Evolutionary conservation across 1,284 basidiomycete genomes (phyloP).

Genomic region (Megacollybia platyphylla): DNA sequence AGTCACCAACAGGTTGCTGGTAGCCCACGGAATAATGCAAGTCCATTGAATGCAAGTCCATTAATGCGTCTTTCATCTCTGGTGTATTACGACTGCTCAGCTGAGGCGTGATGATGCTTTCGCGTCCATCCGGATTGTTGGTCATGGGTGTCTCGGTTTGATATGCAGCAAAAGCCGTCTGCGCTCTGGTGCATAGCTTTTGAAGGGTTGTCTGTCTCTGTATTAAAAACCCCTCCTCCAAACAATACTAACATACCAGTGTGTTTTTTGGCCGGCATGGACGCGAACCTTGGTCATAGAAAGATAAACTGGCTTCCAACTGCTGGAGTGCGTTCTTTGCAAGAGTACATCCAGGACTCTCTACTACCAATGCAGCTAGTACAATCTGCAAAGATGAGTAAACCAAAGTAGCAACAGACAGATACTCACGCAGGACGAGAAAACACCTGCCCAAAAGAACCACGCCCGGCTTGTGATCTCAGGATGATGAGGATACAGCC

Average conservation of each 20-base stretch:
- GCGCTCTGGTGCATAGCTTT: constrained; percentile 7
- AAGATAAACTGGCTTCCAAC: constrained; percentile 21
- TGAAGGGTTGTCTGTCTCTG: neutral
- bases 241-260: constrained; percentile 20
- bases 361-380: constrained; percentile 31
- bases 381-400: constrained; percentile 20
- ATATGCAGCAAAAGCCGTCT: constrained; percentile 8
- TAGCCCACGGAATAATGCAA: too few relatives aligned
- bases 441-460: constrained; percentile 41
- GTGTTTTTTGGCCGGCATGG: constrained; percentile 24
- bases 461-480: constrained; percentile 21
- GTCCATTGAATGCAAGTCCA: too few relatives aligned
- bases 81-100: too few relatives aligned
- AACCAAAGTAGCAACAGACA: neutral
- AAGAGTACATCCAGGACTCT: constrained; percentile 29
- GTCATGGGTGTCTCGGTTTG: neutral
- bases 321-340: constrained; percentile 24
- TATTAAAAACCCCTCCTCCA: neutral
- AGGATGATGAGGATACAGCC: constrained; percentile 24
- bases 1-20: too few relatives aligned
- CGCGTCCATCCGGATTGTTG: constrained; percentile 4
- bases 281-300: constrained; percentile 29
- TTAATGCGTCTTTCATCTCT: too few relatives aligned
- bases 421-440: constrained; percentile 31
- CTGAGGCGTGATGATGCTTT: constrained; percentile 1